phyloP scores from a whole-genome alignment of 1,139 yeast species.

The Pichia cactophila region DNA sequence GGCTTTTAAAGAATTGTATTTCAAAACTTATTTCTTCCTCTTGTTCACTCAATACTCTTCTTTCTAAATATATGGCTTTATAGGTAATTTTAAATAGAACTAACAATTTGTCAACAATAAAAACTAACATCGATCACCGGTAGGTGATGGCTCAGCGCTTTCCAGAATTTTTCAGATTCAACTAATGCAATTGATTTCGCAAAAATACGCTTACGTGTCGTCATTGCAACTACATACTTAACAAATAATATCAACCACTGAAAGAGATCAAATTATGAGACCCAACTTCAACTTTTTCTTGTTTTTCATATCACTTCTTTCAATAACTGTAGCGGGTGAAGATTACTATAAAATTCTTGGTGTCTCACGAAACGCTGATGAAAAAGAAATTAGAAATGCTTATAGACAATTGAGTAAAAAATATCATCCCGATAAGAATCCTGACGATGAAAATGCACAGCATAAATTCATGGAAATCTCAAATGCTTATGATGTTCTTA shows the following conservation, averaged over 20 bases:
- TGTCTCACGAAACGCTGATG: conserved; percentile 58
- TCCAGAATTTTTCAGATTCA: not conserved
- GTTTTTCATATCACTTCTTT: conserved; percentile 4
- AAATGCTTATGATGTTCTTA: conserved; percentile 85
- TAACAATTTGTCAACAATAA: no score
- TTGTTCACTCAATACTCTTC: not conserved
- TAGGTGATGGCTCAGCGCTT: not conserved
- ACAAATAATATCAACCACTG: not conserved
- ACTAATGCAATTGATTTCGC: not conserved
- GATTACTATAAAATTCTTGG: conserved; percentile 46
- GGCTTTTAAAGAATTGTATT: not conserved
- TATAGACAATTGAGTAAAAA: conserved; percentile 78
- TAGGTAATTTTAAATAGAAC: not conserved
- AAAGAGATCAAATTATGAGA: not conserved
- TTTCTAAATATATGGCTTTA: not conserved
- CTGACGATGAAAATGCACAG: conserved; percentile 71
- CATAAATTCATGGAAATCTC: conserved; percentile 84
- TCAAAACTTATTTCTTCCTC: not conserved
- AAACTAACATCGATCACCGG: no score
- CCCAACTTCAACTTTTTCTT: not conserved
- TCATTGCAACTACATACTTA: no score
- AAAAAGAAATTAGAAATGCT: conserved; percentile 79
- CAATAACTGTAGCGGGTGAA: conserved; percentile 9
- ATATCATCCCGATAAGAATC: conserved; percentile 93
- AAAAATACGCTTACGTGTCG: not conserved